Evolutionary conservation across 2,329 filamentous ascomycete species (phyloP).

Genomic region (Nothophaeocryptopus gaeumannii): DNA sequence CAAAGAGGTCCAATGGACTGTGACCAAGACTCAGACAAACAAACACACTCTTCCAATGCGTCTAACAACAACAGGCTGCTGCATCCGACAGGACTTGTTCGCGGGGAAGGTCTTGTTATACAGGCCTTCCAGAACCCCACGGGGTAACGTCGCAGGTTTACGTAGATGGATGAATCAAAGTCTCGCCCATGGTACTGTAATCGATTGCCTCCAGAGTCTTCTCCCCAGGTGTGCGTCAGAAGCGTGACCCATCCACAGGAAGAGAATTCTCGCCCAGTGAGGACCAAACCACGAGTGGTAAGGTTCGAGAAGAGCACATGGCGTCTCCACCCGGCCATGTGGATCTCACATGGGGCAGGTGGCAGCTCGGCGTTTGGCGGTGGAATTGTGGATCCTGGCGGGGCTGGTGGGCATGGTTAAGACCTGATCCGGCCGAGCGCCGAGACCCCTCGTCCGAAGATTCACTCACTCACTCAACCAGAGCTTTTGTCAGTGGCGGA

Average conservation of each 20-base stretch:
- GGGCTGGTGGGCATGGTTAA: background rate
- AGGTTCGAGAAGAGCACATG: constrained; percentile 1
- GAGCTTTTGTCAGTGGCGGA: too few species aligned
- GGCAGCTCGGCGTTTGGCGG: too few species aligned
- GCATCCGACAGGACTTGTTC: background rate
- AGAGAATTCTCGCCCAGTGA: constrained; percentile 20
- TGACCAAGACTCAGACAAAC: background rate
- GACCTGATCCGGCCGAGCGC: background rate
- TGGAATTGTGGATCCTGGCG: too few species aligned
- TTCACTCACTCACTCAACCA: too few species aligned
- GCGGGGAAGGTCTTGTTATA: constrained; percentile 4
- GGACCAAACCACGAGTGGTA: constrained; percentile 3
- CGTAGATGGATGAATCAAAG: constrained; percentile 16
- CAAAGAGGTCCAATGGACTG: background rate
- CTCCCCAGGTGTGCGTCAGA: background rate
- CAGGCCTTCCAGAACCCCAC: background rate
- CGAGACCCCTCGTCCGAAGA: too few species aligned
- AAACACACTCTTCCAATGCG: background rate
- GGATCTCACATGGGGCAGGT: too few species aligned
- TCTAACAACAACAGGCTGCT: background rate
- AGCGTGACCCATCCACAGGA: constrained; percentile 1
- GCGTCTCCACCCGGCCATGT: too few species aligned
- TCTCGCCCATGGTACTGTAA: constrained; percentile 6
- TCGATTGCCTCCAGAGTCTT: background rate
- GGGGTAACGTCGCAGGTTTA: background rate